A percentile compares a stretch with the other conserved stretches of the same genome.
Conservation (phyloP, 2,329 filamentous ascomycete genomes). For the Microsporum canis region DNA sequence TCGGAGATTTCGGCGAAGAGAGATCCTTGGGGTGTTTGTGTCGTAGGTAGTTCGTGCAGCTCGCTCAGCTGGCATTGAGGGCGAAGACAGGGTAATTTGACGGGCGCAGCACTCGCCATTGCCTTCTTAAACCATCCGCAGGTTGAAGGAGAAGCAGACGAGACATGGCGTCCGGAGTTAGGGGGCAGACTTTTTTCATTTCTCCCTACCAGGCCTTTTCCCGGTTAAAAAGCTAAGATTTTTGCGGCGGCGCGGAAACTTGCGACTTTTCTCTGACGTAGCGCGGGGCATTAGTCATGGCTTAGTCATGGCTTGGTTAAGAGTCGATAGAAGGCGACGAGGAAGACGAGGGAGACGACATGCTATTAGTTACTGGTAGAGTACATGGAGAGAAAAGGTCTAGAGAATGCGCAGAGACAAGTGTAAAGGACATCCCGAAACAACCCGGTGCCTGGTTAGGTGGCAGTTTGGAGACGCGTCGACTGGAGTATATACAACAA, state of each 20-base stretch:
- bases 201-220: background rate
- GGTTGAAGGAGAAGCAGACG: background rate
- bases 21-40: background rate
- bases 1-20: background rate
- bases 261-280: slow-evolving; percentile 1
- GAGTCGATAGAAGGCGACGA: background rate
- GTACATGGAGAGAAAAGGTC: background rate
- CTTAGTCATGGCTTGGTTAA: background rate
- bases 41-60: background rate
- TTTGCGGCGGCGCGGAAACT: background rate
- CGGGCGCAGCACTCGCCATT: slow-evolving; percentile 1
- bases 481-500: slow-evolving; percentile 2
- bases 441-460: background rate
- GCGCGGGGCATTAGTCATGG: background rate
- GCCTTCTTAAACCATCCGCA: background rate
- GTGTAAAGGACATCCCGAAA: slow-evolving; percentile 1
- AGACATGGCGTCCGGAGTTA: background rate
- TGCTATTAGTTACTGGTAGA: background rate
- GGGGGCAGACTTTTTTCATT: background rate
- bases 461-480: background rate
- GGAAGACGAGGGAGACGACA: background rate
- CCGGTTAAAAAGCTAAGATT: background rate
- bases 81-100: background rate
- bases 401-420: background rate
- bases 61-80: background rate